Conservation (phyloP, 2,329 filamentous ascomycete genomes). For the Emmonsiellopsis sp. region DNA sequence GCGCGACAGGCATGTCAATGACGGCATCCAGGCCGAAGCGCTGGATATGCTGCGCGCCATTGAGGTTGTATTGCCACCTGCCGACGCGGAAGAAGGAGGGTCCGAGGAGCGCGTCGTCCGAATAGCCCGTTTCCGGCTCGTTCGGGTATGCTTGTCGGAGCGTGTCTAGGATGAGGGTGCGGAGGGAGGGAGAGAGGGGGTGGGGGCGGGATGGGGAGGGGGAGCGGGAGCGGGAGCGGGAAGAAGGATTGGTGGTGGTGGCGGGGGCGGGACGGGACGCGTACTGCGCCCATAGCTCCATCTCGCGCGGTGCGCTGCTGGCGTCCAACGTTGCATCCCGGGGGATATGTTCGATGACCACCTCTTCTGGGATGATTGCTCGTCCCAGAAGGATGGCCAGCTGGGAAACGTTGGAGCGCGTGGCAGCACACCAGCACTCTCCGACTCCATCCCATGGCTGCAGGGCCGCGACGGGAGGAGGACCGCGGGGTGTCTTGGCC, state of each 20-base stretch:
- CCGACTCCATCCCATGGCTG: slow-evolving; percentile 65
- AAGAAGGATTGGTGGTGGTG: slow-evolving; percentile 13
- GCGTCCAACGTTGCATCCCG: slow-evolving; percentile 53
- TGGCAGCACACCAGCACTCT: slow-evolving; percentile 75
- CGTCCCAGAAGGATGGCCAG: slow-evolving; percentile 29
- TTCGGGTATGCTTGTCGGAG: slow-evolving; percentile 22
- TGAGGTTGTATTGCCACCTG: slow-evolving; percentile 30
- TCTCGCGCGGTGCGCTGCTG: slow-evolving; percentile 51
- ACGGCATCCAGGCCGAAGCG: slow-evolving; percentile 29
- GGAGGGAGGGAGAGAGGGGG: slow-evolving; percentile 15
- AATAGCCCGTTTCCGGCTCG: slow-evolving; percentile 25
- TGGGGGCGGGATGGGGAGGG: neutral
- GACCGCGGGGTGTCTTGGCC: slow-evolving; percentile 13
- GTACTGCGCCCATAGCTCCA: slow-evolving; percentile 62
- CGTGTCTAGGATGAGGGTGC: slow-evolving; percentile 23
- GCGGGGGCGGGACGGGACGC: slow-evolving; percentile 15
- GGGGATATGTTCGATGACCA: slow-evolving; percentile 65
- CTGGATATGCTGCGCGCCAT: slow-evolving; percentile 28
- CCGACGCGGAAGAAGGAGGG: slow-evolving; percentile 31
- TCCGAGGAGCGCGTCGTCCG: slow-evolving; percentile 27
- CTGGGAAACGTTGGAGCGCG: slow-evolving; percentile 36
- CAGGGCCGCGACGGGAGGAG: slow-evolving; percentile 50
- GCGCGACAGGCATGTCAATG: slow-evolving; percentile 26
- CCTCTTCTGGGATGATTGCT: slow-evolving; percentile 56
- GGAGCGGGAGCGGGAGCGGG: neutral